Evolutionary conservation across 1,139 yeast species (phyloP), one percentile per base, ranked within the genome.

Genomic region (Suzukiozyma palmioleophila): DNA sequence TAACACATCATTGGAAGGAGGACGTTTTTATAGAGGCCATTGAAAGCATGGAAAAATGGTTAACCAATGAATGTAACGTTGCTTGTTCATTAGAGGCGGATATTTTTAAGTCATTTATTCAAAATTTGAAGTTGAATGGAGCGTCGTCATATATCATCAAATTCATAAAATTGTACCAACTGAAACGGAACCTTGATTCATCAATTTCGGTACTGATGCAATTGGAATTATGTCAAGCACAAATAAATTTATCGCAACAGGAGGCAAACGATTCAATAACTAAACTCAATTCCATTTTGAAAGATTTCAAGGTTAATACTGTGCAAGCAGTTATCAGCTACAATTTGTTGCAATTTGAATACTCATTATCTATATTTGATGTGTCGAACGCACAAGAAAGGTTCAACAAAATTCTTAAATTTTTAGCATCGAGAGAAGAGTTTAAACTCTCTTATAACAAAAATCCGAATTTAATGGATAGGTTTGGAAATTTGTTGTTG

Each of bases 81-180:
- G 13, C 37, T 3, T 26, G 40, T 11, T 38, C 18, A 9, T 40
- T 41, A 43, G 78, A 75, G 43, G 27, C 45, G 6, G 56, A 56
- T 2, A 64, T 74, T 32, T 38, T 71, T 5, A 52, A 49, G 26
- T 47, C 48, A 10, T 40, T 73, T 11, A 44, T 70, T 3, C 50
- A 50, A 4, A 74, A 64, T 47, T 54, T 75, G 43, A 57, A 55
- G 35, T 69, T 61, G 38, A 65, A 66, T 45, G 62, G 64, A 12
- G 56, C 66, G 32, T 55, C 64, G 37, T 66, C 64, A 15, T 41
- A 56, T 7, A 36, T 59, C 3, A 44, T 59, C 9, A 40, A 47
- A 3, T 40, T 70, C 3, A 46, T 60, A n/a, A 42, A 44, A 15
- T 29, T 39, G 2, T 38, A 44, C 34, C 34, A 44, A 39, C 36